Evolutionary conservation across 257 asterid species (phyloP).

Genomic region (Lycium barbarum): DNA sequence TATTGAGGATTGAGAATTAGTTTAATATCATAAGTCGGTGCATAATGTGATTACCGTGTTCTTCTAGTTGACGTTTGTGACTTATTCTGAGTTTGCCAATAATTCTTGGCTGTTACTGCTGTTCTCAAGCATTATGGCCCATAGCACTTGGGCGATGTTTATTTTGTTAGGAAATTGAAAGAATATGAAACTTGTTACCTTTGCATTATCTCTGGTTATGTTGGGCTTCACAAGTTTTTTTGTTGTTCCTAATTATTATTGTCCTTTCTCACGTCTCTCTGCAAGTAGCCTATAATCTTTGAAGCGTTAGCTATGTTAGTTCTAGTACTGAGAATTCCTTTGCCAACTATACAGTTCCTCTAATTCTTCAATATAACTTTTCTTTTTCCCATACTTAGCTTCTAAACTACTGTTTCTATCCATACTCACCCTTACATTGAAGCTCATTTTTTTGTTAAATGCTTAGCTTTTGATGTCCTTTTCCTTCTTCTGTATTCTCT

Average conservation of each 20-base stretch:
- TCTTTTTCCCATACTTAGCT: too few relatives aligned
- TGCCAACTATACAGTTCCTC: background rate
- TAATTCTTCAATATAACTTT: background rate
- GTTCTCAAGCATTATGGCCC: background rate
- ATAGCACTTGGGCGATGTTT: background rate
- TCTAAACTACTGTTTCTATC: background rate
- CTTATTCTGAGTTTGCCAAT: background rate
- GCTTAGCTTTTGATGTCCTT: background rate
- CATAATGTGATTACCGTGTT: background rate
- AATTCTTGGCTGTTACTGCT: background rate
- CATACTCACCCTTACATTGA: background rate
- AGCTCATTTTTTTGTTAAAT: background rate
- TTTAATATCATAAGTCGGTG: background rate
- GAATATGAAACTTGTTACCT: background rate
- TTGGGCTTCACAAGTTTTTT: background rate
- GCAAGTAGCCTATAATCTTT: background rate
- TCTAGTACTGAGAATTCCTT: background rate
- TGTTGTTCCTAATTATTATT: background rate
- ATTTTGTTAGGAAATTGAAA: background rate
- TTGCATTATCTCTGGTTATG: background rate
- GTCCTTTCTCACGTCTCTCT: background rate
- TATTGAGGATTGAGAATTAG: background rate
- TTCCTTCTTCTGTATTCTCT: background rate
- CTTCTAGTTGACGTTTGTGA: background rate
- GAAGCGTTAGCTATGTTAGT: background rate